These are phyloP conservation scores for Talaromyces wortmannii DNA, from an alignment of 495 filamentous ascomycete species.

Conservation along the genomic window DNA sequence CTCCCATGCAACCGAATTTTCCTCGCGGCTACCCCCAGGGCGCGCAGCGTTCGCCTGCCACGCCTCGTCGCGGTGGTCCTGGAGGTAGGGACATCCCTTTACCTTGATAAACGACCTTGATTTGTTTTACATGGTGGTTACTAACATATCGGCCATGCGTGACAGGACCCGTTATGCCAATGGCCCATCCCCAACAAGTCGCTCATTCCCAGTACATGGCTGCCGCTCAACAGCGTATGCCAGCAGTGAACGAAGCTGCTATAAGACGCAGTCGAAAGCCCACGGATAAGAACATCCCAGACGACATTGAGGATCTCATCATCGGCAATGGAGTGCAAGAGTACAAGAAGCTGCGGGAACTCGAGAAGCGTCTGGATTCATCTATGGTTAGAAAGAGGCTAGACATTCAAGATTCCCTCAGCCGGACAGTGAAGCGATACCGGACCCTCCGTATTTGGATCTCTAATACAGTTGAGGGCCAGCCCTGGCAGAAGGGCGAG, in stretches of 20 bases:
- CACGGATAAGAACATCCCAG: conserved; percentile 89
- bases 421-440: conserved; percentile 71
- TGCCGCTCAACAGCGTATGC: conserved; percentile 28
- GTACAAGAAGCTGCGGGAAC: conserved; percentile 75
- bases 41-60: conserved; percentile 38
- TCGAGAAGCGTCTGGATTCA: conserved; percentile 85
- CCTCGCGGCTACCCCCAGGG: conserved; percentile 34
- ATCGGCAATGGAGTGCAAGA: conserved; percentile 76
- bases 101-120: conserved; percentile 2
- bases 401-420: conserved; percentile 81
- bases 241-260: conserved; percentile 40
- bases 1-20: conserved; percentile 38
- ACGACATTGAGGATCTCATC: conserved; percentile 72
- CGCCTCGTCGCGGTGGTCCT: conserved; percentile 35
- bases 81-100: conserved; percentile 25
- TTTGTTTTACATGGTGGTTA: not conserved
- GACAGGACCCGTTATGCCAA: conserved; percentile 27
- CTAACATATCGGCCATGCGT: conserved; percentile 4
- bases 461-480: conserved; percentile 89
- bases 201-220: conserved; percentile 35
- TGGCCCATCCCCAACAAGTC: conserved; percentile 30
- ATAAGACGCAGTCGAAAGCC: conserved; percentile 79
- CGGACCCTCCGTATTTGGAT: conserved; percentile 91
- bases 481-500: conserved; percentile 76
- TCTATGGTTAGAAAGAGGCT: conserved; percentile 92